phyloP scores from a whole-genome alignment of 202 grass and related monocot genomes.

The Carex arenaria region DNA sequence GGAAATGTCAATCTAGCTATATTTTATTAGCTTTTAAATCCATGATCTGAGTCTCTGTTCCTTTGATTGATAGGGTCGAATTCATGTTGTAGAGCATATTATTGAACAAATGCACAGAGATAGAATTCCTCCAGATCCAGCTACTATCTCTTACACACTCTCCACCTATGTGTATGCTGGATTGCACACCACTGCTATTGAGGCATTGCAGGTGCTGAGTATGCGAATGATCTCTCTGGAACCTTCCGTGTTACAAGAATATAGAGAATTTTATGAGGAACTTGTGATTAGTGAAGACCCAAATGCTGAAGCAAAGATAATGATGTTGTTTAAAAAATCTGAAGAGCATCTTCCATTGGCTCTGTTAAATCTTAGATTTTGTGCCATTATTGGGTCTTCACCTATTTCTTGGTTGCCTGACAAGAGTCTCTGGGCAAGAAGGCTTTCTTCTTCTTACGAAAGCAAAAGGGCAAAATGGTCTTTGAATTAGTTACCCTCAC shows the following conservation, averaged over 20 bases:
- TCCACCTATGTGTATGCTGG: slow-evolving; percentile 47
- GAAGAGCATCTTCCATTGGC: slow-evolving; percentile 49
- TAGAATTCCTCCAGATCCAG: slow-evolving; percentile 57
- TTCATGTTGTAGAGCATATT: slow-evolving; percentile 67
- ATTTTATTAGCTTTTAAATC: background rate
- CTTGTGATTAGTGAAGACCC: slow-evolving; percentile 65
- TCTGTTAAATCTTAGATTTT: slow-evolving; percentile 82
- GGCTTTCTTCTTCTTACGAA: slow-evolving; percentile 51
- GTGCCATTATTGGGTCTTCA: slow-evolving; percentile 20
- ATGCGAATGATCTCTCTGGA: slow-evolving; percentile 70
- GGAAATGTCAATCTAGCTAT: background rate
- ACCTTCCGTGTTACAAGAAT: slow-evolving; percentile 32
- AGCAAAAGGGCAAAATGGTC: slow-evolving; percentile 32
- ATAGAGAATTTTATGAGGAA: slow-evolving; percentile 53
- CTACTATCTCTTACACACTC: slow-evolving; percentile 56
- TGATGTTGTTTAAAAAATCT: slow-evolving; percentile 37
- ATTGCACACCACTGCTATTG: slow-evolving; percentile 53
- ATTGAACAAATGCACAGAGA: slow-evolving; percentile 47
- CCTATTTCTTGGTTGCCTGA: slow-evolving; percentile 43
- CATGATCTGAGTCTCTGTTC: background rate
- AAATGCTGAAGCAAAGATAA: slow-evolving; percentile 52
- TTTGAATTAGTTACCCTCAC: background rate
- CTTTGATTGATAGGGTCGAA: slow-evolving; percentile 48
- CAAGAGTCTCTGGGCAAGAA: slow-evolving; percentile 69
- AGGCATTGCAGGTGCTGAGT: slow-evolving; percentile 72